Evolutionary conservation across 768 basidiomycete species (phyloP).

Genomic region (Russula compacta): DNA sequence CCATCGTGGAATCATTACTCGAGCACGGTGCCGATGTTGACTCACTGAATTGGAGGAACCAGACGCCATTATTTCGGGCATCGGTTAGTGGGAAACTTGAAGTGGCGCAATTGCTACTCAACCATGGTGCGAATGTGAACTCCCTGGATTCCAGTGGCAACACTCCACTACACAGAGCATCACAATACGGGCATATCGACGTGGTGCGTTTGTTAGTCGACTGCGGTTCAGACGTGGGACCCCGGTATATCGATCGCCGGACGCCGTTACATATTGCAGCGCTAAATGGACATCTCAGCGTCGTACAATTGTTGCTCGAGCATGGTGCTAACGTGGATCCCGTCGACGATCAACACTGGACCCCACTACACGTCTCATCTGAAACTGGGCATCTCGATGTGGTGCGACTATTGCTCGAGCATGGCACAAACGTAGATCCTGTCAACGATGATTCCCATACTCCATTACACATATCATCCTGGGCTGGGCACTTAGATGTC

Average conservation of each 20-base stretch:
- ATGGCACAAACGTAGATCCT: not conserved
- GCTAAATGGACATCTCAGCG: not conserved
- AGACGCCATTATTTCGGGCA: not conserved
- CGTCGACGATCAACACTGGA: too few species aligned
- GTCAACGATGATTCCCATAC: not conserved
- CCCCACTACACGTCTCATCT: too few species aligned
- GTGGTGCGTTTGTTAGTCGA: not conserved
- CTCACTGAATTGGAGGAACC: too few species aligned
- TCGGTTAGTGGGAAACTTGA: not conserved
- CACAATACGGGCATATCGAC: not conserved
- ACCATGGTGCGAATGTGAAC: not conserved
- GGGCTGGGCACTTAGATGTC: not conserved
- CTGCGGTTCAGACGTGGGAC: not conserved
- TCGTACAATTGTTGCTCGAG: too few species aligned
- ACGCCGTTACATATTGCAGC: not conserved
- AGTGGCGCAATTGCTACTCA: not conserved
- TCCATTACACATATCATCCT: not conserved
- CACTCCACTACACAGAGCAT: not conserved
- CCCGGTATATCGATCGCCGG: too few species aligned
- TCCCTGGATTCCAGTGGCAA: not conserved
- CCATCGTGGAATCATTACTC: not conserved
- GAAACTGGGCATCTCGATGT: not conserved
- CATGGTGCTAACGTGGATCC: too few species aligned
- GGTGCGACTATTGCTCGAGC: not conserved
- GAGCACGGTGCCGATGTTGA: not conserved